Base-by-base conservation (phyloP, 1,284 basidiomycete genomes). In the Austroboletus rostrupii region DNA sequence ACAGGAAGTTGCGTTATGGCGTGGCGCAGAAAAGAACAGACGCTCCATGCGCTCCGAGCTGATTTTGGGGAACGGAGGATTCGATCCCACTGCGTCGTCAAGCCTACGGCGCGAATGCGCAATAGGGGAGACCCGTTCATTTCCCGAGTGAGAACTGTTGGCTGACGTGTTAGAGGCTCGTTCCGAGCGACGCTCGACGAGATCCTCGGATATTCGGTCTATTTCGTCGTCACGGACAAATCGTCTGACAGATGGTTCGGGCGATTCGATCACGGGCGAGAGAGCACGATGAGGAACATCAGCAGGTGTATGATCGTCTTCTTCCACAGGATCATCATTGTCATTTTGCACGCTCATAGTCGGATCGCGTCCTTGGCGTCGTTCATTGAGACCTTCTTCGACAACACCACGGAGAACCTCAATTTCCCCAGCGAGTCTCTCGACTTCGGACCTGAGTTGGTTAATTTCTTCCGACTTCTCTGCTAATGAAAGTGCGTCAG, bases 361-460 rank as follows among this genome's bases (percentile, higher is more conserved):
- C 7, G 55, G 57, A 52, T 73, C 70, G 47, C 70, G 64, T 9
- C 62, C 64, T 43, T 63, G 66, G 13, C 84, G 72, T 21, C 89
- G 71, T 57, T 90, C 88, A 47, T 82, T 78, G 40, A 94, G 72
- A 1, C 90, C 90, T 52, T 91, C 85, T 61, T 92, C 90, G 1
- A 93, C 88, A 0, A 93, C 85, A 1, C 82, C 84, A 17, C 85
- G 76, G n/a, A 94, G 72, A 4, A 88, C 84, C 52, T 87, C 84
- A 2, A 93, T 87, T 66, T 95, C 91, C 3, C 81, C 81, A 0
- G 80, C 83, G 4, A 95, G 77, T 28, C 86, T 71, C 60, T 90
- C 88, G 4, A 91, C 85, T 57, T 90, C 85, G 13, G 77, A 72
- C 46, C 74, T 75, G 20, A 90, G 73, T 9, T 69, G 70, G 39